Evolutionary conservation across 2,329 filamentous ascomycete species (phyloP).

Genomic region (Xylogone sp.): DNA sequence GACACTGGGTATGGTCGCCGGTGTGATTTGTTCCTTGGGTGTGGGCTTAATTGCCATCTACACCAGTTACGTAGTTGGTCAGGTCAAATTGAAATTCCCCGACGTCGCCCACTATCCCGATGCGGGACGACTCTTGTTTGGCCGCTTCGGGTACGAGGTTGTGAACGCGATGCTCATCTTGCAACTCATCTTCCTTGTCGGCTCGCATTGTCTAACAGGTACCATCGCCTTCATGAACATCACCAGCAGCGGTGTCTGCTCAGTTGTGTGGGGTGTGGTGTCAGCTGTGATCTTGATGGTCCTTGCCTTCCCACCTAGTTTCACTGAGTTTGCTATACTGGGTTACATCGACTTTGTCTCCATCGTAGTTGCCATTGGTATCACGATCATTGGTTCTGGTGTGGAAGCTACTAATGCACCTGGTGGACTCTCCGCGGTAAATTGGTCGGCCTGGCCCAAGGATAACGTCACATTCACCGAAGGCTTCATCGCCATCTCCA

Average conservation of each 20-base stretch:
- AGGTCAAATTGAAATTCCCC: conserved; percentile 52
- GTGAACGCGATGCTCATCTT: conserved; percentile 46
- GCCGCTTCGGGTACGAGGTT: conserved; percentile 44
- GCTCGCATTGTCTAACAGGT: conserved; percentile 56
- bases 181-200: conserved; percentile 58
- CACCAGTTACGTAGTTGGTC: conserved; percentile 56
- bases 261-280: conserved; percentile 49
- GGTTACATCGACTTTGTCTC: no score
- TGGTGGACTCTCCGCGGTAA: no score
- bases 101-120: conserved; percentile 51
- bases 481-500: conserved; percentile 46
- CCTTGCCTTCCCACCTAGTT: conserved; percentile 49
- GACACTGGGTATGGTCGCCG: conserved; percentile 11
- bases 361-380: conserved; percentile 49
- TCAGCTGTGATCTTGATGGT: conserved; percentile 48
- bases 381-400: conserved; percentile 54
- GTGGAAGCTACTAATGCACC: conserved; percentile 19
- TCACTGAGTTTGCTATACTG: conserved; percentile 54
- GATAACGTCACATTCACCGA: no score
- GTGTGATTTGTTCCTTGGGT: conserved; percentile 45
- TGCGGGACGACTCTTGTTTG: conserved; percentile 49
- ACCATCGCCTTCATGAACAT: conserved; percentile 55
- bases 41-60: conserved; percentile 55
- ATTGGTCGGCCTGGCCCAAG: no score
- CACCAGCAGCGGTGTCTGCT: conserved; percentile 49